phyloP scores from a whole-genome alignment of 495 filamentous ascomycete species.

The Talaromyces trachyspermus region DNA sequence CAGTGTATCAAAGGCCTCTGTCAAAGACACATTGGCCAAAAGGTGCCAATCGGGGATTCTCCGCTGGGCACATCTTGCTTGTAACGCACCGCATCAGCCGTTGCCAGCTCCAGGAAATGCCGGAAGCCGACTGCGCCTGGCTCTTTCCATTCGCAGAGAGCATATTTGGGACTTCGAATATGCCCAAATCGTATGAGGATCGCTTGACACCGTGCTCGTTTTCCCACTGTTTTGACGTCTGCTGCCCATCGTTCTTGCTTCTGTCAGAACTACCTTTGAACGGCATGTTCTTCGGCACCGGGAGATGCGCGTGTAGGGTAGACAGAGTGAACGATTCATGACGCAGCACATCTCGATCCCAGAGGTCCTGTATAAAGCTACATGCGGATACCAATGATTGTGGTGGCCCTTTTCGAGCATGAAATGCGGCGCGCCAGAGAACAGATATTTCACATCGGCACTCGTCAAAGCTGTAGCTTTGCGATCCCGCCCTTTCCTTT shows the following conservation, averaged over 20 bases:
- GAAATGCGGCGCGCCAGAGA: constrained; percentile 74
- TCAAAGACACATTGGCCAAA: constrained; percentile 24
- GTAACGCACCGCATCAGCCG: constrained; percentile 53
- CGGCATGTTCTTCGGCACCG: constrained; percentile 23
- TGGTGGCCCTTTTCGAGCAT: constrained; percentile 44
- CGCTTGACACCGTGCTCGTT: constrained; percentile 22
- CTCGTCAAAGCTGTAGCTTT: constrained; percentile 35
- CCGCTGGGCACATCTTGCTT: not conserved
- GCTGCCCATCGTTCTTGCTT: not conserved
- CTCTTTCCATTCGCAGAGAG: constrained; percentile 64
- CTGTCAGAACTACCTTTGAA: not conserved
- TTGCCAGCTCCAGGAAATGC: constrained; percentile 60
- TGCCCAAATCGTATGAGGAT: constrained; percentile 51
- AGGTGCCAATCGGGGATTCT: constrained; percentile 21
- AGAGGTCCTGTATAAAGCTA: constrained; percentile 59
- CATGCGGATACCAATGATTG: constrained; percentile 52
- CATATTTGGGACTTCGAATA: constrained; percentile 65
- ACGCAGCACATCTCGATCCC: constrained; percentile 44
- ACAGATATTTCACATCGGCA: constrained; percentile 58
- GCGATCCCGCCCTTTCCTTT: too few species aligned
- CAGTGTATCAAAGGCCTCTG: constrained; percentile 32
- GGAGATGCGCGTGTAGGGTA: constrained; percentile 40
- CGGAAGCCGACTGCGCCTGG: constrained; percentile 69
- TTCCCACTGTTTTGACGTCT: not conserved
- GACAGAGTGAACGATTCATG: constrained; percentile 42